Percentiles rank a stretch among this genome's conserved stretches.
These are phyloP conservation scores for Plasmodium billcollinsi DNA, from an alignment of 169 alveolate genomes.

Conservation along the genomic window DNA sequence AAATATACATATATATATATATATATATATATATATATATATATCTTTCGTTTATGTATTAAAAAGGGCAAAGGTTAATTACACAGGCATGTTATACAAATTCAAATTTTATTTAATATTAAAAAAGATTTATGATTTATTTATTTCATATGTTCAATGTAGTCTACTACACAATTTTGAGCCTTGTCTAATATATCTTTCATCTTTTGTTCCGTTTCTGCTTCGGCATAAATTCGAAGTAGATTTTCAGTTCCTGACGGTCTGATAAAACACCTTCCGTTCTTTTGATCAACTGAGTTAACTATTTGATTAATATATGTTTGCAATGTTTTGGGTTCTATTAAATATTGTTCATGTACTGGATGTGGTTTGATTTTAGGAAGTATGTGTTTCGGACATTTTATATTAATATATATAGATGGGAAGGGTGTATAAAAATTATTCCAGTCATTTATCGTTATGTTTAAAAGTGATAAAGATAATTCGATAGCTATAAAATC, in stretches of 20 bases:
- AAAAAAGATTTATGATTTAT: too few relatives aligned
- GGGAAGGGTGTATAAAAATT: slow-evolving; percentile 79
- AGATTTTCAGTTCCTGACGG: slow-evolving; percentile 85
- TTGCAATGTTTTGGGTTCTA: slow-evolving; percentile 75
- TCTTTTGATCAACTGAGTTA: slow-evolving; percentile 6
- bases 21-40: too few relatives aligned
- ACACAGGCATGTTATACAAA: too few relatives aligned
- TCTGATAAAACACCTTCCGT: slow-evolving; percentile 81
- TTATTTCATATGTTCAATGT: too few relatives aligned
- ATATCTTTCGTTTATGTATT: too few relatives aligned
- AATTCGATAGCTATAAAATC: slow-evolving; percentile 81
- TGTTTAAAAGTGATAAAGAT: slow-evolving; percentile 58
- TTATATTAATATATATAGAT: slow-evolving; percentile 63
- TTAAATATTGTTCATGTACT: slow-evolving; percentile 78
- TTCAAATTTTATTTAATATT: too few relatives aligned
- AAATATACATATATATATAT: too few relatives aligned
- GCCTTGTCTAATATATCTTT: slow-evolving; percentile 75
- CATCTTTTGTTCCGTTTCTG: slow-evolving; percentile 82
- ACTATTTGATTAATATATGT: slow-evolving; percentile 52
- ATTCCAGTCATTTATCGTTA: slow-evolving; percentile 71
- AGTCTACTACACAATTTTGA: not conserved
- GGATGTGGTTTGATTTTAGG: slow-evolving; percentile 58
- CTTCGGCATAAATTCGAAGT: slow-evolving; percentile 86
- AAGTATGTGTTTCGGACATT: slow-evolving; percentile 44
- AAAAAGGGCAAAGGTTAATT: too few relatives aligned